A percentile compares a stretch with the other conserved stretches of the same genome.
Evolutionary conservation across 306 rosid species (phyloP).

Genomic region (Dalbergia oliveri): DNA sequence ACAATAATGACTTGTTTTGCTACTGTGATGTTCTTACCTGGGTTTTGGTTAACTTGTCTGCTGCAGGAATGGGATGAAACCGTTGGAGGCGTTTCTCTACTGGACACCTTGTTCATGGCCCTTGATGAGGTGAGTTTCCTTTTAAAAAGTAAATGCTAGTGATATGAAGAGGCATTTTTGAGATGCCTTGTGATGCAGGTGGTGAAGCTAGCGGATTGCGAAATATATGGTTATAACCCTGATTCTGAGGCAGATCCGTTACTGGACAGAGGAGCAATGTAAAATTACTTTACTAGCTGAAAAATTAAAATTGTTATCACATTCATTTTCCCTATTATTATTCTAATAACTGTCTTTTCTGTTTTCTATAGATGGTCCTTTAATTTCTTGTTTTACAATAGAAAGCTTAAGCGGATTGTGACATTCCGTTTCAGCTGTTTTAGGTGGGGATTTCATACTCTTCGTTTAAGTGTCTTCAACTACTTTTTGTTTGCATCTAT

Average conservation of each 20-base stretch:
- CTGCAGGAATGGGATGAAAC: constrained; percentile 92
- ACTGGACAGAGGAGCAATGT: constrained; percentile 86
- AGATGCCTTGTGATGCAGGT: constrained; percentile 69
- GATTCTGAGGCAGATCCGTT: constrained; percentile 87
- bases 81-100: constrained; percentile 75
- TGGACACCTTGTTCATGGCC: constrained; percentile 78
- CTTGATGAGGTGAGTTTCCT: constrained; percentile 79
- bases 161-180: constrained; percentile 44
- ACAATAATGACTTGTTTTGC: constrained; percentile 20
- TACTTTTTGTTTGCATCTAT: constrained; percentile 19
- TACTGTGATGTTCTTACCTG: constrained; percentile 1
- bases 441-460: constrained; percentile 59
- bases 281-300: constrained; percentile 33
- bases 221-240: constrained; percentile 85
- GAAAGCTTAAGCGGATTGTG: constrained; percentile 88
- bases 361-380: constrained; percentile 85
- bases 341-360: constrained; percentile 27
- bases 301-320: neutral
- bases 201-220: constrained; percentile 77
- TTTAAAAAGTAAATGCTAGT: constrained; percentile 37
- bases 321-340: neutral
- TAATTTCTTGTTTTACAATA: constrained; percentile 88
- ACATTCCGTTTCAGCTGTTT: constrained; percentile 84
- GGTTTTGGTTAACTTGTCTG: constrained; percentile 45
- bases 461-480: neutral